A percentile compares a stretch with the other conserved stretches of the same genome.
These are phyloP conservation scores for Daldinia childiae DNA, from an alignment of 495 filamentous ascomycete genomes.

Conservation along the genomic window DNA sequence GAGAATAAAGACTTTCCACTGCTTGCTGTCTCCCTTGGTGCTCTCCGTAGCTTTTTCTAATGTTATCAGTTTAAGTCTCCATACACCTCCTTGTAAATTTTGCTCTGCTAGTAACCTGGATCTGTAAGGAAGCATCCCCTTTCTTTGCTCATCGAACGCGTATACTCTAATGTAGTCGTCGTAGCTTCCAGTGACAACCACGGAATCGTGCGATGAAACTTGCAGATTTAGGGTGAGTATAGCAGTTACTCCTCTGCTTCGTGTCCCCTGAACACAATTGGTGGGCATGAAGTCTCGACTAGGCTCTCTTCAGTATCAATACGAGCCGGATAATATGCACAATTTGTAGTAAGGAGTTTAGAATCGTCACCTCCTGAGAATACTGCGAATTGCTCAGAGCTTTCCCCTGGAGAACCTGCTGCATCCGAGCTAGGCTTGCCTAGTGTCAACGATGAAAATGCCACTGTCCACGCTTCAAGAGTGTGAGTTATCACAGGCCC, in stretches of 20 bases:
- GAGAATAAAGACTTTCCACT: slow-evolving; percentile 66
- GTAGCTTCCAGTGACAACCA: slow-evolving; percentile 89
- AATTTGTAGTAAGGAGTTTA: slow-evolving; percentile 50
- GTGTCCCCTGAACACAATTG: slow-evolving; percentile 63
- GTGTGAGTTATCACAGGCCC: slow-evolving; percentile 53
- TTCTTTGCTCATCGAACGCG: slow-evolving; percentile 36
- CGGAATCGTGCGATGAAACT: slow-evolving; percentile 49
- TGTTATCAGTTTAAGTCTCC: slow-evolving; percentile 80
- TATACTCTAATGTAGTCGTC: slow-evolving; percentile 84
- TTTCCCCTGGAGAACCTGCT: not conserved
- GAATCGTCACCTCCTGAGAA: slow-evolving; percentile 79
- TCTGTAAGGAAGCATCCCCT: slow-evolving; percentile 36
- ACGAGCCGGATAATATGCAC: slow-evolving; percentile 20
- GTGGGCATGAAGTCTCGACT: slow-evolving; percentile 51
- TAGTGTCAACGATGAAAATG: slow-evolving; percentile 54
- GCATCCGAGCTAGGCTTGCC: not conserved
- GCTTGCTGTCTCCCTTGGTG: slow-evolving; percentile 9
- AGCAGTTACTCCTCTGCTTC: slow-evolving; percentile 86
- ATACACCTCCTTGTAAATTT: slow-evolving; percentile 86
- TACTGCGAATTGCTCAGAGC: slow-evolving; percentile 42
- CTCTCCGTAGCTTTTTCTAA: slow-evolving; percentile 52
- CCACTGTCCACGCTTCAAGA: slow-evolving; percentile 75
- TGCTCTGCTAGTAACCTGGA: slow-evolving; percentile 68
- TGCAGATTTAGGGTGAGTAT: slow-evolving; percentile 72
- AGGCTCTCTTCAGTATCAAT: slow-evolving; percentile 27